phyloP scores from a whole-genome alignment of 805 yeast genomes.

The Yarrowia sp. region DNA sequence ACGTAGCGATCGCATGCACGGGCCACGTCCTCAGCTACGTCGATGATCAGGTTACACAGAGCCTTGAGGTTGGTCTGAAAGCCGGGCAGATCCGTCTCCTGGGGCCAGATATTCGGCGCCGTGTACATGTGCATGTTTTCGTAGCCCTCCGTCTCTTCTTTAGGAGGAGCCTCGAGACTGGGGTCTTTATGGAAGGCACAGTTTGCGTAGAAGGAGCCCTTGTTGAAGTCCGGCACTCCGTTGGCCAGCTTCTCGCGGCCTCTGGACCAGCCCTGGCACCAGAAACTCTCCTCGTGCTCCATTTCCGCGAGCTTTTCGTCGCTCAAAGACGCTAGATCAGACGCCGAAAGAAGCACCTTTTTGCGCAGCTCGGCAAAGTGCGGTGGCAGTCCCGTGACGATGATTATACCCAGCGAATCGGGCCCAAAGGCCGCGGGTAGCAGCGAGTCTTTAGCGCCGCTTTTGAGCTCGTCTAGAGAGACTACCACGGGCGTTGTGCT shows the following conservation, averaged over 20 bases:
- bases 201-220: constrained; percentile 66
- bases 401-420: constrained; percentile 61
- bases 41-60: constrained; percentile 56
- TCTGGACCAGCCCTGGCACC: constrained; percentile 68
- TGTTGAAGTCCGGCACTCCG: constrained; percentile 57
- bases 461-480: constrained; percentile 41
- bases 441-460: constrained; percentile 49
- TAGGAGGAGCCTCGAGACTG: constrained; percentile 56
- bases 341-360: constrained; percentile 55
- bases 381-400: constrained; percentile 55
- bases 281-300: constrained; percentile 59
- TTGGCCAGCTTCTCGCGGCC: constrained; percentile 60
- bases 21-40: constrained; percentile 60
- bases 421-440: constrained; percentile 61
- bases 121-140: constrained; percentile 56
- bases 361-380: constrained; percentile 53
- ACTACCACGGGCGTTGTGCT: constrained; percentile 42
- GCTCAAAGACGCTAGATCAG: constrained; percentile 55
- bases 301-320: constrained; percentile 50
- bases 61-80: constrained; percentile 42
- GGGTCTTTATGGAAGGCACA: constrained; percentile 61
- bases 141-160: constrained; percentile 45
- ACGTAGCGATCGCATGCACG: constrained; percentile 60
- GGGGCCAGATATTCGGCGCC: constrained; percentile 62
- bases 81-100: constrained; percentile 44